phyloP scores from a whole-genome alignment of 345 rosid species.

The Brassica cretica region DNA sequence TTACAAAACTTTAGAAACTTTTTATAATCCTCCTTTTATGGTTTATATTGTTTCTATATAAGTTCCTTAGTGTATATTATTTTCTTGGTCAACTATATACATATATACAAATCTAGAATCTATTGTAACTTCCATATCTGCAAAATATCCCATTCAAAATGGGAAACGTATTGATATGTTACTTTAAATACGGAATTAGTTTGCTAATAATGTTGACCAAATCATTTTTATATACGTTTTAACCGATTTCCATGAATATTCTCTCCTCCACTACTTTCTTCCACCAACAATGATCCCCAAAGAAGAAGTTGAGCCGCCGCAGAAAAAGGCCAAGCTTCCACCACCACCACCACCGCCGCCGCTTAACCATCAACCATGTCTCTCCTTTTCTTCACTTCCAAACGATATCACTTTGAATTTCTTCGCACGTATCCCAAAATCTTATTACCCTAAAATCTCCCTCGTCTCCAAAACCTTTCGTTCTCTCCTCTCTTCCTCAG shows the following conservation, averaged over 20 bases:
- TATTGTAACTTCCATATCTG: background rate
- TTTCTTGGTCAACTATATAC: background rate
- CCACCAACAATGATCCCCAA: background rate
- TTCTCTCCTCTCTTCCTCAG: conserved; percentile 55
- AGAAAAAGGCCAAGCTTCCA: background rate
- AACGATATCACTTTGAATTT: conserved; percentile 58
- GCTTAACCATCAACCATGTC: background rate
- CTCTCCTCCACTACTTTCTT: background rate
- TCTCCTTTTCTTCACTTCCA: conserved; percentile 36
- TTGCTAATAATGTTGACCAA: background rate
- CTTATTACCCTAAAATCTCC: conserved; percentile 53
- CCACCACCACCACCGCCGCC: background rate
- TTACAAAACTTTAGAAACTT: too few species aligned
- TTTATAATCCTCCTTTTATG: too few species aligned
- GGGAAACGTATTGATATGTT: conserved; percentile 5
- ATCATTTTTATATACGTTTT: background rate
- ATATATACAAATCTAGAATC: background rate
- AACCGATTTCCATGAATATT: background rate
- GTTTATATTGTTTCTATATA: too few species aligned
- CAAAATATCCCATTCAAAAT: background rate
- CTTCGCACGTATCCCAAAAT: conserved; percentile 60
- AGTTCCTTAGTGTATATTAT: background rate
- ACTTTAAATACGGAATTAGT: background rate
- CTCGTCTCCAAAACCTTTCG: conserved; percentile 60
- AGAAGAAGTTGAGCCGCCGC: conserved; percentile 22